These are phyloP conservation scores for Umbelopsis isabellina DNA, from an alignment of 192 early-diverging fungal genomes.

Conservation along the genomic window DNA sequence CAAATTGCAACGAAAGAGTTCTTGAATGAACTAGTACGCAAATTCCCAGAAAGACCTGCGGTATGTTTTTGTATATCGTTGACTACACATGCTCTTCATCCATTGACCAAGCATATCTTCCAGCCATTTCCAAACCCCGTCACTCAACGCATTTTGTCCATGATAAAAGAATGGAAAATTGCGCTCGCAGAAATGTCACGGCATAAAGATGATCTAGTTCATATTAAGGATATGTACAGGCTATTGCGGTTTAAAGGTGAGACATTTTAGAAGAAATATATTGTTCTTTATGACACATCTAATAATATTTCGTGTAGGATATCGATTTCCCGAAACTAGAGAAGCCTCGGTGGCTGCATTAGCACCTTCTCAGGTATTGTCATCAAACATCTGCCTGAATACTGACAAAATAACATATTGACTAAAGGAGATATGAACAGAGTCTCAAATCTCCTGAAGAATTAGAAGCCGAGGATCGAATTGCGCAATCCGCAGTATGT, in stretches of 20 bases:
- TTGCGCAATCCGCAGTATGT: constrained; percentile 78
- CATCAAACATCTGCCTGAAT: background rate
- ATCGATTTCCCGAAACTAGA: constrained; percentile 72
- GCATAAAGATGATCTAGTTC: constrained; percentile 89
- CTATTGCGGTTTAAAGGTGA: constrained; percentile 86
- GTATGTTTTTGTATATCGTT: constrained; percentile 45
- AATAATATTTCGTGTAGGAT: constrained; percentile 53
- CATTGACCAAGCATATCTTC: background rate
- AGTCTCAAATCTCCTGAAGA: constrained; percentile 90
- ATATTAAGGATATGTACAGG: constrained; percentile 96
- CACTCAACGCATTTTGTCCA: constrained; percentile 84
- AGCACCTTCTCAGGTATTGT: constrained; percentile 51
- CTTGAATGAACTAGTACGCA: constrained; percentile 90
- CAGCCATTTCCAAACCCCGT: constrained; percentile 69
- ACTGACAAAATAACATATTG: background rate
- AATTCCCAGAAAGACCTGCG: constrained; percentile 89
- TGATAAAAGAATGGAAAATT: constrained; percentile 95
- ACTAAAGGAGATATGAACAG: constrained; percentile 39
- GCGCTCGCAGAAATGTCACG: constrained; percentile 86
- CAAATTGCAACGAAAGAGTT: constrained; percentile 97
- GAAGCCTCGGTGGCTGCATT: constrained; percentile 67
- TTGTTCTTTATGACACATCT: background rate
- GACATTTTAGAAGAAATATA: background rate
- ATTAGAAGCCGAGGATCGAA: constrained; percentile 92
- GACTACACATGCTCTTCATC: background rate